A percentile compares a stretch with the other conserved stretches of the same genome.
phyloP scores from a whole-genome alignment of 2,329 filamentous ascomycete species.

The Trichoderma sp. region DNA sequence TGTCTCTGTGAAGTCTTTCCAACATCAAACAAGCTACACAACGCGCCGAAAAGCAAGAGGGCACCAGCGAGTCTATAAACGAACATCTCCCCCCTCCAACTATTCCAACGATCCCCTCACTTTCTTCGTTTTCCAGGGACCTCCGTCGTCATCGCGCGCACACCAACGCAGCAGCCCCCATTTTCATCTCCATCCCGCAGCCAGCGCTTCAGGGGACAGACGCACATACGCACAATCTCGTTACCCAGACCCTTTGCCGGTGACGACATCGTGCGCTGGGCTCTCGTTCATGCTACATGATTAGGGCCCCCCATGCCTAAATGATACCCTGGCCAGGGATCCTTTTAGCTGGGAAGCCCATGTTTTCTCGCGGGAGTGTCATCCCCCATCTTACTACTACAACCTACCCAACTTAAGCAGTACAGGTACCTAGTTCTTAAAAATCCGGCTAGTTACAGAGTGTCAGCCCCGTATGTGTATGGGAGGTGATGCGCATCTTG shows the following conservation, averaged over 20 bases:
- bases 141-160: neutral
- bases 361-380: neutral
- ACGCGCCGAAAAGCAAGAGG: neutral
- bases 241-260: slow-evolving; percentile 2
- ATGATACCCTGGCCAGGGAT: neutral
- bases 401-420: neutral
- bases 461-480: neutral
- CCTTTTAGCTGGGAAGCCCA: slow-evolving; percentile 5
- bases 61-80: neutral
- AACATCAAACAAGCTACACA: neutral
- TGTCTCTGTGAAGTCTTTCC: neutral
- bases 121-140: neutral
- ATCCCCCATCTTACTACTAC: slow-evolving; percentile 6
- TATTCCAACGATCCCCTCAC: neutral
- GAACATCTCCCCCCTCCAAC: neutral
- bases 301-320: slow-evolving; percentile 7
- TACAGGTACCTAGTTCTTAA: neutral
- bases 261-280: slow-evolving; percentile 24
- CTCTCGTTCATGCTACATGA: neutral
- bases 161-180: neutral
- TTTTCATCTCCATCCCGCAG: neutral
- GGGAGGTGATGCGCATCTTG: neutral
- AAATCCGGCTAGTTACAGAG: neutral
- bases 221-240: neutral
- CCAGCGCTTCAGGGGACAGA: slow-evolving; percentile 15